Base-by-base conservation (phyloP, 805 yeast genomes). In the Kodamaea fukazawae region DNA sequence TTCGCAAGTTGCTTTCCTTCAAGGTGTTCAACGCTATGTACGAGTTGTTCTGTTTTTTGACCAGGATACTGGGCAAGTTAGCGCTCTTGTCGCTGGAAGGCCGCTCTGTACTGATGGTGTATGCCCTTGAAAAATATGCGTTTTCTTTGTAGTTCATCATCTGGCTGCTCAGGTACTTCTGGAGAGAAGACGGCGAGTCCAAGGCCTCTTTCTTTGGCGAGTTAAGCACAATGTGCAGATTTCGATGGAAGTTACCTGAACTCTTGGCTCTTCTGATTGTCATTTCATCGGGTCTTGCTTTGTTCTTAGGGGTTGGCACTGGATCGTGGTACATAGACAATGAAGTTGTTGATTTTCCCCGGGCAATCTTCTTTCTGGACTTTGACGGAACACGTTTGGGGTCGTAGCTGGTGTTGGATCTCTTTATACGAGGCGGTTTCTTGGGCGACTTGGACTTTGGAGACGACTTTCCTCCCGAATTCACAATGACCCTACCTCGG, bases 401-500 rank as follows among this genome's bases (percentile, higher is more conserved):
- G 12, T 44, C 48, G 20, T 34, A 33, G 16, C 36, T 33, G 7
- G 55, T 45, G 44, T 60, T 52, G 43, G 57, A 57, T 26, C 70
- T 46, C 42, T 50, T 54, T 17, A 63, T 50, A 4, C 43, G 47
- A 3, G 65, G 42, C 9, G 32, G 37, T 23, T 18, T 36, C 10
- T 26, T 29, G 7, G 30, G 15, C 17, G 13, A 8, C 35, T 38
- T 17, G 27, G 17, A 11, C 23, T 20, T 20, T 20, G 23, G 42
- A 1, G 49, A 41, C 28, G 51, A 29, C 11, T 47, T 31, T 26
- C 50, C 51, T 13, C 40, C 51, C 2, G 54, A 50, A 12, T 64
- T 56, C 0, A 69, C 50, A 10, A 83, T 75, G 18, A 82, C 65
- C 45, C 83, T 68, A 5, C 86, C 81, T 47, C 88, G 71, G 40